Evolutionary conservation across 306 rosid species (phyloP), one percentile per base, ranked within the genome.

Genomic region (Alnus rubra): DNA sequence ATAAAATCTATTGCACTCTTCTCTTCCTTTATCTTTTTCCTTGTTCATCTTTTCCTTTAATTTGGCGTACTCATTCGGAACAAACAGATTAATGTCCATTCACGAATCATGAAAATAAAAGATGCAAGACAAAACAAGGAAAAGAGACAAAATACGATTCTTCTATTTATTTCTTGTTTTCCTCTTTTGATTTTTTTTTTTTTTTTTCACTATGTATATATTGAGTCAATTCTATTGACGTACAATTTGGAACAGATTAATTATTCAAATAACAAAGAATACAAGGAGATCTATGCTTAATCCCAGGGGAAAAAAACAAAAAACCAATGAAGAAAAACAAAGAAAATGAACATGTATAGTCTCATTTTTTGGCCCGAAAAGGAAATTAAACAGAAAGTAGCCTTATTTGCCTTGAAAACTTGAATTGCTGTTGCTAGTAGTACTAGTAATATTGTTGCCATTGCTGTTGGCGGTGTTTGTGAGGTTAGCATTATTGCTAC

Each of bases 361-460:
- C 76, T 78, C 78, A 76, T 71, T 76, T 52, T 73, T 67, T 63
- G 79, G 28, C 82, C 62, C 56, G 60, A 18, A 59, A 8, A 73
- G 53, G 1, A 4, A 37, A 35, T 19, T 51, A 71, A 77, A 69
- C 53, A 56, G n/a, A 37, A 37, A 71, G 58, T 60, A 8, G 64
- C 62, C 55, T 8, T 73, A 77, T 60, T 85, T 84, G 69, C 76
- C 74, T 76, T 76, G 64, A 47, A 88, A 85, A 73, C 81, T 88
- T 0, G 84, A 65, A 72, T 77, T 83, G 69, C 82, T 79, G 63
- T 74, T 84, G 76, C 48, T 73, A 80, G 74, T 33, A 31, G 39
- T 68, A 18, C 13, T 67, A 0, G 77, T 33, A 14, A 54, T 39
- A 23, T 23, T 23, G 63, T 80, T 82, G 54, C 69, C 82, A 63